These are phyloP conservation scores for Plasmodium inui DNA, from an alignment of 169 alveolate genomes.

Conservation along the genomic window DNA sequence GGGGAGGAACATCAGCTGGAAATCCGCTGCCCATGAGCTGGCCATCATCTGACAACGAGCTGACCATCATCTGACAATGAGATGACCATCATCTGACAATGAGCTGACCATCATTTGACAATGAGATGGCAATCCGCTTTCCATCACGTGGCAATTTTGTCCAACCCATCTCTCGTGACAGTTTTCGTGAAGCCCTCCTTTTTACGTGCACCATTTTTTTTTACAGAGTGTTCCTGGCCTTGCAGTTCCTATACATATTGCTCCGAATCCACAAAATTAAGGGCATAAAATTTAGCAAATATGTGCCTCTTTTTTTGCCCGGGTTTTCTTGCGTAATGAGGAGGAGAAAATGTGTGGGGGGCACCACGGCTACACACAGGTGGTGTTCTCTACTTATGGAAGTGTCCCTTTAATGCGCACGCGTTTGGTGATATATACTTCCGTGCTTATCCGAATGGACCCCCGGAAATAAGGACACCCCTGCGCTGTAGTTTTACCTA, in stretches of 20 bases:
- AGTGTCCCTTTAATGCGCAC: not conserved
- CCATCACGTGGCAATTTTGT: too few relatives aligned
- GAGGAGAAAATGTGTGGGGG: not conserved
- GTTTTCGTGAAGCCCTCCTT: not conserved
- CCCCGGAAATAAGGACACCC: not conserved
- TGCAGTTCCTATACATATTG: constrained; percentile 38
- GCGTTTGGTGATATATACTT: not conserved
- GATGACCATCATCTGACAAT: too few relatives aligned
- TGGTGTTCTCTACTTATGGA: not conserved
- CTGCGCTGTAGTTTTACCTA: not conserved
- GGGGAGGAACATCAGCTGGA: not conserved
- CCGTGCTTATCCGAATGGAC: not conserved
- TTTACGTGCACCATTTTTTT: not conserved
- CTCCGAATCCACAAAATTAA: constrained; percentile 35
- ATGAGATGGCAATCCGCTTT: too few relatives aligned
- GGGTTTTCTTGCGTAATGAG: constrained; percentile 47
- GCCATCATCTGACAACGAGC: too few relatives aligned
- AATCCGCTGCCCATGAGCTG: too few relatives aligned
- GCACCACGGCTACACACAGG: not conserved
- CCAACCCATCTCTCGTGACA: not conserved
- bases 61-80: too few relatives aligned
- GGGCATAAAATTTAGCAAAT: constrained; percentile 13
- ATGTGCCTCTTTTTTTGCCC: constrained; percentile 37
- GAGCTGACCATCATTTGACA: too few relatives aligned
- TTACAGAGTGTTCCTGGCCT: constrained; percentile 19